Conservation (phyloP, 192 early-diverging fungal genomes). For the Coemansia sp. region DNA sequence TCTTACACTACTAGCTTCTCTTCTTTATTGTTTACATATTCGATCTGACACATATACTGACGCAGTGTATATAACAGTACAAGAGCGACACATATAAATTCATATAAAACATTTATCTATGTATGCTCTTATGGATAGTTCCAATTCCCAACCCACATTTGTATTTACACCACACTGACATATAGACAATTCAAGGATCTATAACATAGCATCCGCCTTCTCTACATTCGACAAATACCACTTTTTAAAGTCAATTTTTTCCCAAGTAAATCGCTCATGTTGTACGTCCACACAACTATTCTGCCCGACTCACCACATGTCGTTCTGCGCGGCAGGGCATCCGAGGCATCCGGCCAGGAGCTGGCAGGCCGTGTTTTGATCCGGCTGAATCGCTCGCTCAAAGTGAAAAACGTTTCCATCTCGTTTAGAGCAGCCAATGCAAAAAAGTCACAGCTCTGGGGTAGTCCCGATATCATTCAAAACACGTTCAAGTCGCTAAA, state of each 20-base stretch:
- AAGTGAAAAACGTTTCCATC: constrained; percentile 17
- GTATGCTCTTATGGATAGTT: too few relatives aligned
- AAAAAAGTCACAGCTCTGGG: background rate
- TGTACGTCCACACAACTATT: constrained; percentile 30
- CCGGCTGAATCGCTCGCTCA: constrained; percentile 24
- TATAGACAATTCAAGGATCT: background rate
- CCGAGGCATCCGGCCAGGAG: constrained; percentile 27
- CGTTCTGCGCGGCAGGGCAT: constrained; percentile 21
- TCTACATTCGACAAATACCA: background rate
- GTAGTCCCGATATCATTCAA: background rate
- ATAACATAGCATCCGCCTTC: background rate
- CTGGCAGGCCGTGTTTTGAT: constrained; percentile 33
- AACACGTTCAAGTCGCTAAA: constrained; percentile 1
- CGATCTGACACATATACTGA: too few relatives aligned
- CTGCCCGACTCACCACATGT: constrained; percentile 15
- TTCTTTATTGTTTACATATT: too few relatives aligned
- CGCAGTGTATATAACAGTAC: too few relatives aligned
- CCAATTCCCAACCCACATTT: background rate
- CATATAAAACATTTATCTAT: too few relatives aligned
- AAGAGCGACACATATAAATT: too few relatives aligned
- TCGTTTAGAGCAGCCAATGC: constrained; percentile 12
- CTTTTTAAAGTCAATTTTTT: background rate
- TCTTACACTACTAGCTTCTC: too few relatives aligned
- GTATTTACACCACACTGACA: background rate
- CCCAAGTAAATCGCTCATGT: constrained; percentile 5